phyloP scores from a whole-genome alignment of 1,284 basidiomycete genomes.

The Austroboletus olivaceoglutinosus region DNA sequence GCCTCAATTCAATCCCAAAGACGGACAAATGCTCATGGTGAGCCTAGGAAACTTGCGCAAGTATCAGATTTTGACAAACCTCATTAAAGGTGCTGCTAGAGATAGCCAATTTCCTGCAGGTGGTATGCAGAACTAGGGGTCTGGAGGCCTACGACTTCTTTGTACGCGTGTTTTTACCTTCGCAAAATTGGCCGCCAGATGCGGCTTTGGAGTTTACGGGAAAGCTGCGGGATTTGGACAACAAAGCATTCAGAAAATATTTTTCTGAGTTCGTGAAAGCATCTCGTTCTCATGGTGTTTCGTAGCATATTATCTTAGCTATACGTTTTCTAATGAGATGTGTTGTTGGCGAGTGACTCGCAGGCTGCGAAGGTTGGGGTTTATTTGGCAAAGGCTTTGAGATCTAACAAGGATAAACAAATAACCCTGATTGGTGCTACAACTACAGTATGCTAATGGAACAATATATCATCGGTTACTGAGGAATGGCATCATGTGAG shows the following conservation, averaged over 20 bases:
- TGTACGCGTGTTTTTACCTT: conserved; percentile 77
- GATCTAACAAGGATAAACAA: conserved; percentile 36
- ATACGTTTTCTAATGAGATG: conserved; percentile 3
- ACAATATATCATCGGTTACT: conserved; percentile 11
- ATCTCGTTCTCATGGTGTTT: conserved; percentile 51
- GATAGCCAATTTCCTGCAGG: conserved; percentile 82
- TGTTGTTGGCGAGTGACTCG: not conserved
- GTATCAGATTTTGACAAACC: conserved; percentile 1
- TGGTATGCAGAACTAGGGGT: conserved; percentile 75
- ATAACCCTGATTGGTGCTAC: conserved; percentile 16
- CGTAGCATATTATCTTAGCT: conserved; percentile 42
- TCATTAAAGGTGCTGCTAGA: conserved; percentile 78
- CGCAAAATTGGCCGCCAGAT: conserved; percentile 82
- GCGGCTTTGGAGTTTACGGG: conserved; percentile 78
- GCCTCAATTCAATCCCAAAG: conserved; percentile 83
- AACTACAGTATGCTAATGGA: conserved; percentile 17
- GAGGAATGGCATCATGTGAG: conserved; percentile 45
- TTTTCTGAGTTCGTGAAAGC: conserved; percentile 82
- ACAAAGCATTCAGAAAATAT: conserved; percentile 85
- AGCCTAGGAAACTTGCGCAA: conserved; percentile 27
- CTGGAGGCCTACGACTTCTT: conserved; percentile 86
- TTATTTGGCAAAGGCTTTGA: conserved; percentile 35
- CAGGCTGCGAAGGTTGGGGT: not conserved
- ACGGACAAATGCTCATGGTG: conserved; percentile 83
- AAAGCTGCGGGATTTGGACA: conserved; percentile 75